Percentiles rank a stretch among this genome's conserved stretches.
These are phyloP conservation scores for Cladophialophora exuberans DNA, from an alignment of 2,329 filamentous ascomycete species.

Conservation along the genomic window DNA sequence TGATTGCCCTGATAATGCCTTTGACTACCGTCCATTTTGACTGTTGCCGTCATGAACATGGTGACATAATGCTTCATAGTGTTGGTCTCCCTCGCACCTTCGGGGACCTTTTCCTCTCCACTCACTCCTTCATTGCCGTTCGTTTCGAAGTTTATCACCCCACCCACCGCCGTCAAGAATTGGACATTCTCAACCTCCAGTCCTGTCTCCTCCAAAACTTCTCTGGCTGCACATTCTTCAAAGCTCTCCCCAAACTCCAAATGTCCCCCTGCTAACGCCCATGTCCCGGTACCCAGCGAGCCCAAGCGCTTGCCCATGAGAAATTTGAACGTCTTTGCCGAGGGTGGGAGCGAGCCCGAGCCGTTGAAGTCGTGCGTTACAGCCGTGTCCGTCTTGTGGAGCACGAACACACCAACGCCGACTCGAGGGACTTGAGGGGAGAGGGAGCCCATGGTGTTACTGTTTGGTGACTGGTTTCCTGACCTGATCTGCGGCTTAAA, in stretches of 20 bases:
- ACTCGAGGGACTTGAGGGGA: slow-evolving; percentile 39
- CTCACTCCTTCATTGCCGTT: not conserved
- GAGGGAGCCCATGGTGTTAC: not conserved
- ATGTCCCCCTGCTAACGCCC: slow-evolving; percentile 74
- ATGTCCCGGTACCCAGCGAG: slow-evolving; percentile 59
- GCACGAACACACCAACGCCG: slow-evolving; percentile 55
- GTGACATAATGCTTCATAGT: slow-evolving; percentile 73
- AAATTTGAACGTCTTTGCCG: slow-evolving; percentile 39
- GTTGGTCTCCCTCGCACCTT: not conserved
- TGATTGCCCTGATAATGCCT: too few species aligned
- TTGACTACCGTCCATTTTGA: slow-evolving; percentile 40
- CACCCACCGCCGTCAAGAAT: slow-evolving; percentile 67
- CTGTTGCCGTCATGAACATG: slow-evolving; percentile 64
- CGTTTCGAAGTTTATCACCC: slow-evolving; percentile 56
- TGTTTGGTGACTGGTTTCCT: too few species aligned
- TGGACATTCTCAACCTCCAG: slow-evolving; percentile 57
- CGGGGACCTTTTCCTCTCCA: slow-evolving; percentile 37
- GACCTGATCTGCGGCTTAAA: too few species aligned
- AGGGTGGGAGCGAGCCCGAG: not conserved
- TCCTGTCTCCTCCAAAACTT: slow-evolving; percentile 72
- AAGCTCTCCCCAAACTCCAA: slow-evolving; percentile 70
- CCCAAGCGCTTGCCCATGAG: slow-evolving; percentile 53
- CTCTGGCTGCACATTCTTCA: slow-evolving; percentile 65
- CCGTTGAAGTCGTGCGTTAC: not conserved
- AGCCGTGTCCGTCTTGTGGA: slow-evolving; percentile 33